These are phyloP conservation scores for Mortierella antarctica DNA, from an alignment of 192 early-diverging fungal genomes.

Conservation along the genomic window DNA sequence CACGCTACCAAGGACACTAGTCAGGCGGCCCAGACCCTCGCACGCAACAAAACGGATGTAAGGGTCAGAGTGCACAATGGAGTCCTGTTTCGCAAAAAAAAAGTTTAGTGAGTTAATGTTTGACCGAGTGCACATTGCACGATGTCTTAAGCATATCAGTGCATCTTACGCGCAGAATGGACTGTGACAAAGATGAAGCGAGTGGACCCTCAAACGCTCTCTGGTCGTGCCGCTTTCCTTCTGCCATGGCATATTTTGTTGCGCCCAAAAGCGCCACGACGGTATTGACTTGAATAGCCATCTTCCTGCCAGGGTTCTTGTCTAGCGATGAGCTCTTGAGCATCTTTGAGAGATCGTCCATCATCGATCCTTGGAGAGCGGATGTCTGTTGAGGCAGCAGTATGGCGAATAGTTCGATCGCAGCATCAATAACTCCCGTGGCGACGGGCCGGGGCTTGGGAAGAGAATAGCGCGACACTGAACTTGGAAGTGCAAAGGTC, in stretches of 20 bases:
- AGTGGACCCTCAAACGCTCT: constrained; percentile 27
- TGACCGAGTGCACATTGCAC: background rate
- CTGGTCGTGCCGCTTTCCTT: constrained; percentile 51
- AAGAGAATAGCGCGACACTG: constrained; percentile 30
- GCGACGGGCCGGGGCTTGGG: constrained; percentile 62
- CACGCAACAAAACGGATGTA: constrained; percentile 80
- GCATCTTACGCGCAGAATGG: constrained; percentile 55
- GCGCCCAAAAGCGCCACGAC: constrained; percentile 77
- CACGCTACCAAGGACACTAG: constrained; percentile 71
- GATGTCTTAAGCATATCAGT: constrained; percentile 16
- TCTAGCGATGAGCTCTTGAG: constrained; percentile 72
- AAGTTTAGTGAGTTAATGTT: too few relatives aligned
- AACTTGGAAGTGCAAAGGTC: constrained; percentile 40
- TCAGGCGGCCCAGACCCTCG: constrained; percentile 84
- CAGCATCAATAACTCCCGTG: constrained; percentile 78
- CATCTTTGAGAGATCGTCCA: constrained; percentile 79
- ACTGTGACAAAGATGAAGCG: constrained; percentile 39
- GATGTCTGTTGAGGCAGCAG: constrained; percentile 78
- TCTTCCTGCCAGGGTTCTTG: constrained; percentile 76
- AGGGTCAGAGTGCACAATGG: constrained; percentile 74
- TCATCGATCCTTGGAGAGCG: constrained; percentile 75
- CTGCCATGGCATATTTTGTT: constrained; percentile 69
- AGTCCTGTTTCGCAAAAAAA: constrained; percentile 58
- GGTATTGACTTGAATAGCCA: constrained; percentile 84
- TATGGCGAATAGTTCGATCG: constrained; percentile 81